A percentile compares a stretch with the other conserved stretches of the same genome.
phyloP scores from a whole-genome alignment of 495 filamentous ascomycete species.

The Annulohypoxylon stygium region DNA sequence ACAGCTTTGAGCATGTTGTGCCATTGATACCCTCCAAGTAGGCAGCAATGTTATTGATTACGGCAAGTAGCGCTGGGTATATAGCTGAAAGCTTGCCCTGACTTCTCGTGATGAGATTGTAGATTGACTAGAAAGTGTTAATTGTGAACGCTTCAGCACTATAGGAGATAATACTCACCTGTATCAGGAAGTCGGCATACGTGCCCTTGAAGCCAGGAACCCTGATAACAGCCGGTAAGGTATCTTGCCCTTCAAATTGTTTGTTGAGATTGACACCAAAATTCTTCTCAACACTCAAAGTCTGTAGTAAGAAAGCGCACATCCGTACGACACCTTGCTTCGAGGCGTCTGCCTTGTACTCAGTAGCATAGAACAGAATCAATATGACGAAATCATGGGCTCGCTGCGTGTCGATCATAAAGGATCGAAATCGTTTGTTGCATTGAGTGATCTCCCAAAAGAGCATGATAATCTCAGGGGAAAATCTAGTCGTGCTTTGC shows the following conservation, averaged over 20 bases:
- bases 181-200: slow-evolving; percentile 94
- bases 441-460: slow-evolving; percentile 98
- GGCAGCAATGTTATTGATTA: slow-evolving; percentile 92
- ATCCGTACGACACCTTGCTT: slow-evolving; percentile 94
- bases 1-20: slow-evolving; percentile 81
- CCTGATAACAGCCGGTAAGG: slow-evolving; percentile 82
- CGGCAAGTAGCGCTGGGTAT: slow-evolving; percentile 91
- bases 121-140: slow-evolving; percentile 77
- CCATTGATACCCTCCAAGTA: slow-evolving; percentile 82
- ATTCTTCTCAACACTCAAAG: slow-evolving; percentile 90
- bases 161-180: slow-evolving; percentile 68
- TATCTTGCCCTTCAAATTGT: slow-evolving; percentile 89
- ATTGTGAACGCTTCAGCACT: neutral
- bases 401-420: slow-evolving; percentile 95
- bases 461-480: slow-evolving; percentile 95
- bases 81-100: slow-evolving; percentile 92
- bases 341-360: slow-evolving; percentile 84
- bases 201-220: slow-evolving; percentile 87
- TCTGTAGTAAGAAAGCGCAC: slow-evolving; percentile 97
- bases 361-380: slow-evolving; percentile 91
- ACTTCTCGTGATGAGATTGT: slow-evolving; percentile 89
- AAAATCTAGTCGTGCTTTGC: slow-evolving; percentile 84
- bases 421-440: slow-evolving; percentile 97
- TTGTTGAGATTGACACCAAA: slow-evolving; percentile 93
- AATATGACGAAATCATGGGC: slow-evolving; percentile 94